Evolutionary conservation across 2,329 filamentous ascomycete genomes (phyloP).

Genomic region (Lachnellula hyalina): DNA sequence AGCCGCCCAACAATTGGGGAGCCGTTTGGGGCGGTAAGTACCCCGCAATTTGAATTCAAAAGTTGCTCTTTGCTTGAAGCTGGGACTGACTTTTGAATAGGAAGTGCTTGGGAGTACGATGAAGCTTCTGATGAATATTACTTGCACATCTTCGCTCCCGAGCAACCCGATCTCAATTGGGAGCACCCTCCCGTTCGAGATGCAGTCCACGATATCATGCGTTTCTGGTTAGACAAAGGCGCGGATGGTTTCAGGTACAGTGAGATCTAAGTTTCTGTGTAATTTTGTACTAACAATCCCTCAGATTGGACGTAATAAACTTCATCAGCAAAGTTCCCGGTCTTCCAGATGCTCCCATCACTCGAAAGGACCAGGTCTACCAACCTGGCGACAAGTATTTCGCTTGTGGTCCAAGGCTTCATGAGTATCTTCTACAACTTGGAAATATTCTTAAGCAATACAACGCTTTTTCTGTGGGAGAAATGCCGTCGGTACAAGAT

Average conservation of each 20-base stretch:
- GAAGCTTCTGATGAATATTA: slow-evolving; percentile 48
- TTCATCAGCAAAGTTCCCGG: slow-evolving; percentile 57
- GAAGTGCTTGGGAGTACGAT: slow-evolving; percentile 49
- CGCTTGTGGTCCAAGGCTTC: slow-evolving; percentile 54
- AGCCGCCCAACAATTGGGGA: slow-evolving; percentile 42
- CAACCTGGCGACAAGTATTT: slow-evolving; percentile 47
- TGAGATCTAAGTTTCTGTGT: background rate
- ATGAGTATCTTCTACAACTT: slow-evolving; percentile 45
- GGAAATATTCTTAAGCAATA: slow-evolving; percentile 42
- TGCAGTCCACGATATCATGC: slow-evolving; percentile 65
- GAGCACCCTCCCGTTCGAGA: slow-evolving; percentile 60
- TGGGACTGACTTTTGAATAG: slow-evolving; percentile 5
- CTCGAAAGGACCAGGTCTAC: slow-evolving; percentile 39
- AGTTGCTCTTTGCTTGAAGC: background rate
- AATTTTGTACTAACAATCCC: background rate
- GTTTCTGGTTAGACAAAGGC: slow-evolving; percentile 66
- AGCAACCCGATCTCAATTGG: slow-evolving; percentile 77
- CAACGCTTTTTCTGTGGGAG: slow-evolving; percentile 48
- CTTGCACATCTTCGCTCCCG: slow-evolving; percentile 57
- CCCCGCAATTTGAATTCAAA: slow-evolving; percentile 23
- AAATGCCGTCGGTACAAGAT: slow-evolving; percentile 40
- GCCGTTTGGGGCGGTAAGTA: slow-evolving; percentile 39
- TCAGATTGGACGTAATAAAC: slow-evolving; percentile 61
- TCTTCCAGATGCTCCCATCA: slow-evolving; percentile 47
- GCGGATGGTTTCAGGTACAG: slow-evolving; percentile 45